Conservation (phyloP, 495 filamentous ascomycete species). For the Amniculicola lignicola region DNA sequence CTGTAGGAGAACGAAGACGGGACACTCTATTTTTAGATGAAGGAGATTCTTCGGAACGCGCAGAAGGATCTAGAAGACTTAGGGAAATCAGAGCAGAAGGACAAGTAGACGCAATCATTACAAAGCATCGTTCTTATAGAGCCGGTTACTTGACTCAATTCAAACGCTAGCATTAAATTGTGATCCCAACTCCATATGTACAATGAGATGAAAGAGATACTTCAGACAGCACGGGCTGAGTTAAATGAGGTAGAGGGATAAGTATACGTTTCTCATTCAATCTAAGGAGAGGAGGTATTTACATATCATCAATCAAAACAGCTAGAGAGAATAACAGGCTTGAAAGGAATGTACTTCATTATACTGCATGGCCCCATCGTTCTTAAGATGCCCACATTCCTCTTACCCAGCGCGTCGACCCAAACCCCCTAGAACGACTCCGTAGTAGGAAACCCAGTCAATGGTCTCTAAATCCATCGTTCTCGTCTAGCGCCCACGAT, state of each 20-base stretch:
- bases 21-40: constrained; percentile 10
- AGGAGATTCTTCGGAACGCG: constrained; percentile 6
- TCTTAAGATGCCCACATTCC: constrained; percentile 12
- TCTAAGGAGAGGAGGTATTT: background rate
- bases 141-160: no score
- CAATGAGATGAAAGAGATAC: constrained; percentile 32
- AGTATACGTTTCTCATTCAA: constrained; percentile 1
- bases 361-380: constrained; percentile 10
- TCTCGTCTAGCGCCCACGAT: constrained; percentile 11
- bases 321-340: background rate
- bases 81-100: background rate
- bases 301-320: background rate
- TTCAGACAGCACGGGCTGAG: constrained; percentile 15
- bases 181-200: constrained; percentile 29
- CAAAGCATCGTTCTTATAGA: no score
- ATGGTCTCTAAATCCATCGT: constrained; percentile 3
- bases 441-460: constrained; percentile 6
- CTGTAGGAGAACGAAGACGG: constrained; percentile 3
- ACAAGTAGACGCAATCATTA: no score
- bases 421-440: background rate
- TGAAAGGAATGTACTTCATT: constrained; percentile 4
- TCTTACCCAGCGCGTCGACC: background rate
- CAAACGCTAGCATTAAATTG: no score
- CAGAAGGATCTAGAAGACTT: background rate
- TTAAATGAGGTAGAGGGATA: constrained; percentile 12